phyloP scores from a whole-genome alignment of 2,329 filamentous ascomycete species.

The Fusarium sp. region DNA sequence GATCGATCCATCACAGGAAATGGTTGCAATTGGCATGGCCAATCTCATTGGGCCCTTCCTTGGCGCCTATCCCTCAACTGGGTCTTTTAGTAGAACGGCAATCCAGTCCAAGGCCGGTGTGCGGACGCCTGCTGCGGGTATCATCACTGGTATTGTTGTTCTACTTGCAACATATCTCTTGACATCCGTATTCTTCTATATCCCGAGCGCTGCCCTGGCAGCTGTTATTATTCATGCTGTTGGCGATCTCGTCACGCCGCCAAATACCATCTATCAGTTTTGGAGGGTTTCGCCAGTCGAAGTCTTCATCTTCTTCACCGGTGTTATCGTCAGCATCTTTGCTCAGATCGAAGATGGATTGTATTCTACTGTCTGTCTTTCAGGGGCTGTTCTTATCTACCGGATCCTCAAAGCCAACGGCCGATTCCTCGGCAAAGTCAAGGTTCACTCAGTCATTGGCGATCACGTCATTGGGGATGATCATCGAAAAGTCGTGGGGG shows the following conservation, averaged over 20 bases:
- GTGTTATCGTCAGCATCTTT: conserved; percentile 92
- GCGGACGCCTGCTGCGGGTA: conserved; percentile 76
- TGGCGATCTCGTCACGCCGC: conserved; percentile 89
- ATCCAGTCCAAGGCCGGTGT: conserved; percentile 98
- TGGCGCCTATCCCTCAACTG: conserved; percentile 91
- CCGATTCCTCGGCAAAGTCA: conserved; percentile 77
- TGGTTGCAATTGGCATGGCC: conserved; percentile 92
- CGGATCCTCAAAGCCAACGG: conserved; percentile 86
- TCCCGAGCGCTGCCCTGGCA: conserved; percentile 82
- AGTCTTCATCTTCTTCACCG: conserved; percentile 91
- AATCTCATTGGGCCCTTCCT: conserved; percentile 94
- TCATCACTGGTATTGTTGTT: conserved; percentile 83
- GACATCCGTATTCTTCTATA: conserved; percentile 92
- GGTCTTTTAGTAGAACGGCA: conserved; percentile 94
- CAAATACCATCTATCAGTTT: conserved; percentile 93
- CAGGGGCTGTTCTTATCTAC: conserved; percentile 82
- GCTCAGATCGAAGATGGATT: conserved; percentile 90
- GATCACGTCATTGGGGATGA: conserved; percentile 79
- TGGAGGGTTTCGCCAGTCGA: conserved; percentile 94
- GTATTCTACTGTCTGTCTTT: conserved; percentile 85
- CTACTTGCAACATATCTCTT: conserved; percentile 91
- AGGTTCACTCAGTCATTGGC: conserved; percentile 83
- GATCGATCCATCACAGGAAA: conserved; percentile 94
- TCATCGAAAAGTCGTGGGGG: conserved; percentile 57
- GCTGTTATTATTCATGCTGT: conserved; percentile 97